Evolutionary conservation across 257 asterid genomes (phyloP).

Genomic region (Solanum sitiens): DNA sequence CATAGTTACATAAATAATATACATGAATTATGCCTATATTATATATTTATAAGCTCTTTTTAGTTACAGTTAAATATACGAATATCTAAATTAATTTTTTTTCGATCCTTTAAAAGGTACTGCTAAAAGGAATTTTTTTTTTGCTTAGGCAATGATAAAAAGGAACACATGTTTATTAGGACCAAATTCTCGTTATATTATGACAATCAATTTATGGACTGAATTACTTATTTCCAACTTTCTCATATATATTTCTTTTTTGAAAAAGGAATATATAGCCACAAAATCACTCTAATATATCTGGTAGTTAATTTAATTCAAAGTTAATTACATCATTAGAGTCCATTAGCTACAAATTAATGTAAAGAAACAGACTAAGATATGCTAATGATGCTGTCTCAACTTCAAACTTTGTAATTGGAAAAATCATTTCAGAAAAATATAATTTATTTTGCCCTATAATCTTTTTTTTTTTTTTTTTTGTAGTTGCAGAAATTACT

Average conservation of each 20-base stretch:
- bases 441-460: not conserved
- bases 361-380: not conserved
- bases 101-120: not conserved
- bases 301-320: not conserved
- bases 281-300: not conserved
- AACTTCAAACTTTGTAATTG: not conserved
- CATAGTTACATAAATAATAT: not conserved
- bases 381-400: not conserved
- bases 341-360: not conserved
- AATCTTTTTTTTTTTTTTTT: not conserved
- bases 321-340: too few relatives aligned
- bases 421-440: not conserved
- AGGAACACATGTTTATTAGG: too few relatives aligned
- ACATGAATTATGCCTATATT: not conserved
- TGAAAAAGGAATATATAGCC: not conserved
- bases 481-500: not conserved
- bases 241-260: not conserved
- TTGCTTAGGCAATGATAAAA: not conserved
- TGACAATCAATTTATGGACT: not conserved
- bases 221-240: not conserved
- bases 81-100: not conserved
- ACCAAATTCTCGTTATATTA: not conserved
- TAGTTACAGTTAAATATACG: not conserved
- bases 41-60: not conserved
- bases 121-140: not conserved